A percentile compares a stretch with the other conserved stretches of the same genome.
Conservation (phyloP, 2,329 filamentous ascomycete species). For the Aspergillus novofumigatus region DNA sequence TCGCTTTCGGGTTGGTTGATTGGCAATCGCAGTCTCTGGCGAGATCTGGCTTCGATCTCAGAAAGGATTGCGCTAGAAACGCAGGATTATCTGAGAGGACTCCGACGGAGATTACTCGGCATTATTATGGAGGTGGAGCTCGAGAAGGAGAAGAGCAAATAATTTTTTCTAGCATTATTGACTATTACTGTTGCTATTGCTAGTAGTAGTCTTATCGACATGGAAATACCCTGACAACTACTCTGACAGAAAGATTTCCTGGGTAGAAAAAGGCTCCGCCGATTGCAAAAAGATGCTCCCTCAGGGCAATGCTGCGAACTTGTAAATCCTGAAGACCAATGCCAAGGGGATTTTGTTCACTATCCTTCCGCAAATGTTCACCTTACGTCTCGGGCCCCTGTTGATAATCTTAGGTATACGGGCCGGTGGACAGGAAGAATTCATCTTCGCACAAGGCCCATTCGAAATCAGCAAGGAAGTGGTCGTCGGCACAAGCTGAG, state of each 20-base stretch:
- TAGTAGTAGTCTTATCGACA: background rate
- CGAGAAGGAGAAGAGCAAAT: background rate
- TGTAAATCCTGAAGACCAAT: background rate
- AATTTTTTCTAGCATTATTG: background rate
- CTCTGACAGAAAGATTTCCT: background rate
- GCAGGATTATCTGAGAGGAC: background rate
- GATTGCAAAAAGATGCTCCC: background rate
- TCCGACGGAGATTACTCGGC: background rate
- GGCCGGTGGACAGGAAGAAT: slow-evolving; percentile 23
- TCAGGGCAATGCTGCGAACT: too few relatives aligned
- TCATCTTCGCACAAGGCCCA: slow-evolving; percentile 33
- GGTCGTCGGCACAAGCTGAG: slow-evolving; percentile 29
- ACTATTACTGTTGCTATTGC: background rate
- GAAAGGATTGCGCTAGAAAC: background rate
- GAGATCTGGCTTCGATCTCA: too few relatives aligned
- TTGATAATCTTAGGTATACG: slow-evolving; percentile 17
- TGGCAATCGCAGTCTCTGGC: too few relatives aligned
- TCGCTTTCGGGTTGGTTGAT: background rate
- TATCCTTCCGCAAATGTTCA: background rate
- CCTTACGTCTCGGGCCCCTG: background rate
- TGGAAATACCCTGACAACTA: background rate
- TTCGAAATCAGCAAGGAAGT: slow-evolving; percentile 37
- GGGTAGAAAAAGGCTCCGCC: background rate
- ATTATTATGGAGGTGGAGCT: background rate
- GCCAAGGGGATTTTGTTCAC: slow-evolving; percentile 1